These are phyloP conservation scores for Macrocybe gigantea DNA, from an alignment of 768 basidiomycete species.

Conservation along the genomic window DNA sequence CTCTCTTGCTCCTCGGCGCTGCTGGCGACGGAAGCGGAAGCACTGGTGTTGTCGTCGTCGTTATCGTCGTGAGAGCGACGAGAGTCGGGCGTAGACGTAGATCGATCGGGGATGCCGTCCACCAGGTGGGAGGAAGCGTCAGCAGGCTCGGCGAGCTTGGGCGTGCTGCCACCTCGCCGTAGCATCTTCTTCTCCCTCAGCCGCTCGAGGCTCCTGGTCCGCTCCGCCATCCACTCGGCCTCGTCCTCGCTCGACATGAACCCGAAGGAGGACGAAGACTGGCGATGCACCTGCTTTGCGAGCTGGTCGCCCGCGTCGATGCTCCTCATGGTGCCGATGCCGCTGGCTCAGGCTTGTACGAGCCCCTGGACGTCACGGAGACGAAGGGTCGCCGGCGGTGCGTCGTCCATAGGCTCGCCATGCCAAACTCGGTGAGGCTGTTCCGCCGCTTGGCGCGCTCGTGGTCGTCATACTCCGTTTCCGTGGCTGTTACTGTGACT, in stretches of 20 bases:
- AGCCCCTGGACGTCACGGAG: not conserved
- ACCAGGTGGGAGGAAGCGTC: too few species aligned
- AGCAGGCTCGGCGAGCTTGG: too few species aligned
- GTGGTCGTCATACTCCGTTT: too few species aligned
- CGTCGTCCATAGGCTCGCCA: not conserved
- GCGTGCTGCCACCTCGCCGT: constrained; percentile 9
- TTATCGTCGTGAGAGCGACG: too few species aligned
- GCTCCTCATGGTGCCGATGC: not conserved
- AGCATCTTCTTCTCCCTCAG: constrained; percentile 23
- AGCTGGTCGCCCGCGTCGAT: not conserved
- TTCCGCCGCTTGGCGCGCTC: constrained; percentile 2
- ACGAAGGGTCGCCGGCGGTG: not conserved
- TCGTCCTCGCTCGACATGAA: constrained; percentile 17
- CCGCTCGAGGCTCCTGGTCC: constrained; percentile 21
- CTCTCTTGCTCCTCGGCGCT: too few species aligned
- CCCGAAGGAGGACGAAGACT: not conserved
- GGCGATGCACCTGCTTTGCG: not conserved
- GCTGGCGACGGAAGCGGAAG: too few species aligned
- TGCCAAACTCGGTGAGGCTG: not conserved
- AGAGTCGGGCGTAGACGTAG: too few species aligned
- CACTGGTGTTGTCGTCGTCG: too few species aligned
- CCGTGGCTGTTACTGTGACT: too few species aligned
- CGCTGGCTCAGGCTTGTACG: not conserved
- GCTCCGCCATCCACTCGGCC: constrained; percentile 24
- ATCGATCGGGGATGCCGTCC: too few species aligned